Evolutionary conservation across 805 yeast species (phyloP), one percentile per base, ranked within the genome.

Genomic region (Cyberlindnera americana): DNA sequence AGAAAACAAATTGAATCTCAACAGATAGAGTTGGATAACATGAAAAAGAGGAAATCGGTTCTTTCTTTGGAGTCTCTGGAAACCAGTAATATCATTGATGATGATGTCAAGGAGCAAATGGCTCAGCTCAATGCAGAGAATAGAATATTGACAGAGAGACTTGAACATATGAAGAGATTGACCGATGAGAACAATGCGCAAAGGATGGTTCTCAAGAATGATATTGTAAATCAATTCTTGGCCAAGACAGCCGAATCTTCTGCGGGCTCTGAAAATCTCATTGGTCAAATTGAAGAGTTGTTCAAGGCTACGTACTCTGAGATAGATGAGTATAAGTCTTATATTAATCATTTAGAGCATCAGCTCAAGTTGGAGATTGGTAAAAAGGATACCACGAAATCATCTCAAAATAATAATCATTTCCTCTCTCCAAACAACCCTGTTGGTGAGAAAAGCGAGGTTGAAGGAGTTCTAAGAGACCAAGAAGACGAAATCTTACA

Each of bases 401-500:
- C 22, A 19, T 44, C 22, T 29, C 27, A 11, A 19, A 14, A 23
- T 2, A 12, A 15, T 2, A 33, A 35, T 19, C 19, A 23, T 6
- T 17, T 18, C 17, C 40, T 37, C 33, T 41, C 50, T 14, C 48
- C 50, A 11, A 37, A 52, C 5, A 46, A 43, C 38, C 35, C 34
- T 12, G 38, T 35, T 15, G 43, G 49, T 9, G 37, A 37, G 23
- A 49, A 44, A 5, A 28, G 31, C 6, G 56, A 57, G 21, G 36
- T 54, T 19, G 60, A 59, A 15, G 29, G 40, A 7, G 32, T 77
- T 8, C 52, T 79, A 40, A 68, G 69, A 45, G 84, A 81, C 31
- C 81, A 80, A 49, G 81, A 75, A 41, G 86, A 79, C 34, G 91
- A 84, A 52, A 75, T 89, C 12, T 51, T 62, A 33, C 87, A 80